Percentiles rank a stretch among this genome's conserved stretches.
Evolutionary conservation across 1,284 basidiomycete genomes (phyloP).

Genomic region (Cryptococcus sp.): DNA sequence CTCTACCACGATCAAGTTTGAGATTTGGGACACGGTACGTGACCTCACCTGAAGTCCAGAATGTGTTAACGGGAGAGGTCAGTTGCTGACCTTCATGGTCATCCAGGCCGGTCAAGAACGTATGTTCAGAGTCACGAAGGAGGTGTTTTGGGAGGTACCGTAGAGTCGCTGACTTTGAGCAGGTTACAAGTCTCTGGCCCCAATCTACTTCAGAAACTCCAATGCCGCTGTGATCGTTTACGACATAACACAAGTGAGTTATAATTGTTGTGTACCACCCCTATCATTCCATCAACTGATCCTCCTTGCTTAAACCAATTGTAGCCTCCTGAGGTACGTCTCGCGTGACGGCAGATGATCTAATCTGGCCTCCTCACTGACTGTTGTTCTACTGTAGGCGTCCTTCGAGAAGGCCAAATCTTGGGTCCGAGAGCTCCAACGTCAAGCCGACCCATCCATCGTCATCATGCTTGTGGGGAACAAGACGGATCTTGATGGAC

Average conservation of each 20-base stretch:
- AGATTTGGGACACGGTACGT: conserved; percentile 74
- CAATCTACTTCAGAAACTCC: conserved; percentile 98
- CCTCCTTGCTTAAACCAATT: conserved; percentile 1
- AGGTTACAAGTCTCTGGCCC: conserved; percentile 58
- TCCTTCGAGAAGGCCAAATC: conserved; percentile 92
- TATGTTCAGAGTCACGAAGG: conserved; percentile 14
- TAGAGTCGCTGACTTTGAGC: not conserved
- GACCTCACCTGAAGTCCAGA: too few species aligned
- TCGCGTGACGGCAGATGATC: not conserved
- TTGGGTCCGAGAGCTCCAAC: conserved; percentile 95
- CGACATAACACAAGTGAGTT: conserved; percentile 74
- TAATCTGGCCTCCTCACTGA: not conserved
- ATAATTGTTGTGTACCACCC: not conserved
- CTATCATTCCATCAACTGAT: conserved; percentile 12
- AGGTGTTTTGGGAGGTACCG: not conserved
- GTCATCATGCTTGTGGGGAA: conserved; percentile 94
- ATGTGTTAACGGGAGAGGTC: not conserved
- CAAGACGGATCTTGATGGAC: conserved; percentile 80
- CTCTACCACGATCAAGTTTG: conserved; percentile 89
- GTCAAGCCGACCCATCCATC: conserved; percentile 95
- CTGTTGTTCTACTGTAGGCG: conserved; percentile 30
- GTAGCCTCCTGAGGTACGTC: conserved; percentile 35
- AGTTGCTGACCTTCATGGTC: not conserved
- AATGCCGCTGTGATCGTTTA: conserved; percentile 98
- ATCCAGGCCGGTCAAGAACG: conserved; percentile 51